Evolutionary conservation across 345 rosid species (phyloP).

Genomic region (Eucalyptus regnans): DNA sequence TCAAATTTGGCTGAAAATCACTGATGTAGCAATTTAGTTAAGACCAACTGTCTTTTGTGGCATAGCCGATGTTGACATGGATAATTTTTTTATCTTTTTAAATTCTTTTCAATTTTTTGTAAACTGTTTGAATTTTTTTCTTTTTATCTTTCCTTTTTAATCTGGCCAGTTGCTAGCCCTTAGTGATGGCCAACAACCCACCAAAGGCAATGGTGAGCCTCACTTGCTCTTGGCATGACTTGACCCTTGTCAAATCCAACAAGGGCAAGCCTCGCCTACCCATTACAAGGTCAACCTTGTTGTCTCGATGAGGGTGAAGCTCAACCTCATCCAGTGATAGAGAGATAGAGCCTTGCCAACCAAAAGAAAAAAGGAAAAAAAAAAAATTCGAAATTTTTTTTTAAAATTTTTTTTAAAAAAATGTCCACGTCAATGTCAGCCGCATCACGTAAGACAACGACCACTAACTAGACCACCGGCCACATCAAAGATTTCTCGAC

Average conservation of each 20-base stretch:
- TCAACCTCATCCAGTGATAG: fast-evolving
- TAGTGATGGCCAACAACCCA: not conserved
- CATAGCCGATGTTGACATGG: fast-evolving
- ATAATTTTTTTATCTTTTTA: no score
- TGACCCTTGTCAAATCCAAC: fast-evolving
- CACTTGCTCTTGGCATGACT: no score
- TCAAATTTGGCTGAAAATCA: no score
- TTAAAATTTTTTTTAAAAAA: no score
- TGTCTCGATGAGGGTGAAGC: no score
- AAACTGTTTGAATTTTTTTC: not conserved
- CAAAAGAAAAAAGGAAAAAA: no score
- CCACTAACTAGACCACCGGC: not conserved
- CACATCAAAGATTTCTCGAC: not conserved
- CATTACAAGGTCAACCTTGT: not conserved
- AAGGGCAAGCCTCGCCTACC: not conserved
- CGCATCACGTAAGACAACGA: fast-evolving
- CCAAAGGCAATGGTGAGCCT: not conserved
- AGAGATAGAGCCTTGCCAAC: no score
- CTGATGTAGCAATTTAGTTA: fast-evolving
- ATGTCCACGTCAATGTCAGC: fast-evolving
- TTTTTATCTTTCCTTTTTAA: not conserved
- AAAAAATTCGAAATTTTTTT: no score
- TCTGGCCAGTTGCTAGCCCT: fast-evolving
- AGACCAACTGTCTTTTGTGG: fast-evolving
- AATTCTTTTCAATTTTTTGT: no score